Evolutionary conservation across 257 asterid species (phyloP).

Genomic region (Vinca minor): DNA sequence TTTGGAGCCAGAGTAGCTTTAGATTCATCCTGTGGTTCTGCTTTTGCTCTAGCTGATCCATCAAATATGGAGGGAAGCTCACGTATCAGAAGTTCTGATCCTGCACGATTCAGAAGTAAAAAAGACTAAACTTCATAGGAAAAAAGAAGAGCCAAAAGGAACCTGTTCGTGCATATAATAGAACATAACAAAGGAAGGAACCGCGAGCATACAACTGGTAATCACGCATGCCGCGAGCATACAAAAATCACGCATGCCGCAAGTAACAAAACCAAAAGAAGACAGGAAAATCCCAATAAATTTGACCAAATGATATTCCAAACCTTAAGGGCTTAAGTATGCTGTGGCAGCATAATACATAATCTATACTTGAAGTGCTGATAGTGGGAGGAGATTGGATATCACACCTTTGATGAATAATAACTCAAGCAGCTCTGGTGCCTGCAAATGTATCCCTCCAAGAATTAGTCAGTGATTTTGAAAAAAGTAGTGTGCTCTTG

Average conservation of each 20-base stretch:
- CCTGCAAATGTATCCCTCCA: conserved; percentile 49
- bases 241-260: no score
- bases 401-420: conserved; percentile 61
- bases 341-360: not conserved
- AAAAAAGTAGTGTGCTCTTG: not conserved
- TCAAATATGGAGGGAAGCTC: conserved; percentile 82
- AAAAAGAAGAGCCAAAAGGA: not conserved
- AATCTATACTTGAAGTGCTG: not conserved
- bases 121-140: not conserved
- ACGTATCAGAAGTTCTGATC: conserved; percentile 70
- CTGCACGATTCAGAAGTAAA: conserved; percentile 27
- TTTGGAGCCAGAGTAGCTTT: conserved; percentile 84
- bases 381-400: conserved; percentile 4
- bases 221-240: not conserved
- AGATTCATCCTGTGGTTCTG: conserved; percentile 66
- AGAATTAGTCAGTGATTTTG: conserved; percentile 8
- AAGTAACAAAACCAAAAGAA: not conserved
- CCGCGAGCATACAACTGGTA: not conserved
- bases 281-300: not conserved
- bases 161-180: not conserved
- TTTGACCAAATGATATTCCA: not conserved
- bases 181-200: not conserved
- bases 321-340: not conserved
- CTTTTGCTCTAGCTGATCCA: conserved; percentile 70
- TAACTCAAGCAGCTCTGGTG: conserved; percentile 75